phyloP scores from a whole-genome alignment of 2,329 filamentous ascomycete species.

The Pseudogymnoascus sp. region DNA sequence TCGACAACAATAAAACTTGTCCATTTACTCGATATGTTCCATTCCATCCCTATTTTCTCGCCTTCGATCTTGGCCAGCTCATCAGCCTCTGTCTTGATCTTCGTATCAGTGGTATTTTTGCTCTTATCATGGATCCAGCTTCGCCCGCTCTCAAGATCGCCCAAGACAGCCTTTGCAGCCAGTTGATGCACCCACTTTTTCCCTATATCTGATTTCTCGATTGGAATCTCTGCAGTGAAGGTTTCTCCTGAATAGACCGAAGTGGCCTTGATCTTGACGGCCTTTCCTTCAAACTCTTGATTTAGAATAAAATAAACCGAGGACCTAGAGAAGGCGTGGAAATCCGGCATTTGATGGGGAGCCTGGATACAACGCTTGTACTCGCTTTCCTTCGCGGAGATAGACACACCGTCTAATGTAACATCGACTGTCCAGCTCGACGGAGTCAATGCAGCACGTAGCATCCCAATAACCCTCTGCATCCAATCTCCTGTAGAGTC shows the following conservation, averaged over 20 bases:
- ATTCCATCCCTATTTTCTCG: constrained; percentile 56
- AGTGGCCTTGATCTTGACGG: constrained; percentile 8
- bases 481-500: constrained; percentile 6
- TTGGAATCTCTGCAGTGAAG: not conserved
- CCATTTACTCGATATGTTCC: constrained; percentile 62
- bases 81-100: constrained; percentile 38
- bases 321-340: constrained; percentile 11
- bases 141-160: constrained; percentile 62
- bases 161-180: constrained; percentile 58
- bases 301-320: constrained; percentile 12
- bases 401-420: not conserved
- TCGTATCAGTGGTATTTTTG: constrained; percentile 37
- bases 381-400: not conserved
- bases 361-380: constrained; percentile 7
- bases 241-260: constrained; percentile 1
- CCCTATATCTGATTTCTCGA: constrained; percentile 2
- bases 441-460: constrained; percentile 11
- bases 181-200: constrained; percentile 52
- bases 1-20: constrained; percentile 66
- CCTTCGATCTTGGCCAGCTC: constrained; percentile 59
- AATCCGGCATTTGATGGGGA: constrained; percentile 9
- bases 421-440: constrained; percentile 9
- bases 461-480: constrained; percentile 10
- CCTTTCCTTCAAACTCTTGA: not conserved
- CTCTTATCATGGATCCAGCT: constrained; percentile 54